phyloP scores from a whole-genome alignment of 192 early-diverging fungal species.

The Rhizoclosmatium globosum region DNA sequence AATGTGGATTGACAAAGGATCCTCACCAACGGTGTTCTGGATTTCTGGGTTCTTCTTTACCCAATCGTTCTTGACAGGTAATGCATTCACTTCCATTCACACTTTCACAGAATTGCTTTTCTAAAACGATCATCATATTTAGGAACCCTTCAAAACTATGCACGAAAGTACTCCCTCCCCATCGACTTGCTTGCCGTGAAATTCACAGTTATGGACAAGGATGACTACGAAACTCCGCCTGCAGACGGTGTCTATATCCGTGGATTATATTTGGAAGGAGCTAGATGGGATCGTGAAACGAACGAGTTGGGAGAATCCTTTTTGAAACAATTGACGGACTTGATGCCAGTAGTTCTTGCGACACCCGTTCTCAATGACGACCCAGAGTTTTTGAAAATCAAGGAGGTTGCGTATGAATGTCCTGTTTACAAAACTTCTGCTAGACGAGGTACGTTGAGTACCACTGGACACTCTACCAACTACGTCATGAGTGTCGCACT shows the following conservation, averaged over 20 bases:
- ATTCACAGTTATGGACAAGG: slow-evolving; percentile 57
- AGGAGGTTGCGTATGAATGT: slow-evolving; percentile 58
- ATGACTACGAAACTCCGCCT: slow-evolving; percentile 48
- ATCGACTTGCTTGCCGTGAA: slow-evolving; percentile 65
- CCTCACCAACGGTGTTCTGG: slow-evolving; percentile 65
- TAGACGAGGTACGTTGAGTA: slow-evolving; percentile 65
- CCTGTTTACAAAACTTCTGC: slow-evolving; percentile 70
- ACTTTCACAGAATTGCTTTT: neutral
- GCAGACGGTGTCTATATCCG: slow-evolving; percentile 65
- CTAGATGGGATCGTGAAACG: slow-evolving; percentile 61
- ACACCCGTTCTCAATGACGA: slow-evolving; percentile 58
- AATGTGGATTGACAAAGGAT: slow-evolving; percentile 61
- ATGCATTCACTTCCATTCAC: neutral
- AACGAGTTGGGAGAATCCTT: slow-evolving; percentile 56
- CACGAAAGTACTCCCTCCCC: slow-evolving; percentile 69
- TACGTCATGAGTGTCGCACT: slow-evolving; percentile 63
- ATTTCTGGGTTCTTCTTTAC: slow-evolving; percentile 74
- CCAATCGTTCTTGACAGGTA: slow-evolving; percentile 69
- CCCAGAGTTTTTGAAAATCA: slow-evolving; percentile 42
- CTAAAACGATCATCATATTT: neutral
- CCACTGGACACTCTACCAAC: slow-evolving; percentile 70
- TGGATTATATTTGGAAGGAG: slow-evolving; percentile 66
- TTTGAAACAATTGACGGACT: slow-evolving; percentile 61
- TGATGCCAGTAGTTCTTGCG: slow-evolving; percentile 63
- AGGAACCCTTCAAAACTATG: slow-evolving; percentile 72